Percentiles rank a stretch among this genome's conserved stretches.
Conservation (phyloP, 352 stramenopile species). For the Globisporangium recalcitrans region DNA sequence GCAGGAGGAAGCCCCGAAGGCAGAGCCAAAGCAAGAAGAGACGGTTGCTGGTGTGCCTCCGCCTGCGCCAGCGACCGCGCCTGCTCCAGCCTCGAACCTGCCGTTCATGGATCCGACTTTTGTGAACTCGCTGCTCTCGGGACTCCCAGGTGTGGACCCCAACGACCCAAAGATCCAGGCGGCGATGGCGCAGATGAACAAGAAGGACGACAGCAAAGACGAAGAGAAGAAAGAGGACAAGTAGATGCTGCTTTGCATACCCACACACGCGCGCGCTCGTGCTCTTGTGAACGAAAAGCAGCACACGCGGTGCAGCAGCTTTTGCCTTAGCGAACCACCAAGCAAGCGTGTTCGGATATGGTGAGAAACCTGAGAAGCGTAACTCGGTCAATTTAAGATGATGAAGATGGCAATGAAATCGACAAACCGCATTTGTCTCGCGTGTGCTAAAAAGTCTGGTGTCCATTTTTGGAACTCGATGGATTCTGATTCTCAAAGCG, state of each 20-base stretch:
- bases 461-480: background rate
- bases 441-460: background rate
- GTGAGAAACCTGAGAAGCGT: background rate
- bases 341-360: too few relatives aligned
- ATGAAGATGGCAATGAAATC: background rate
- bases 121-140: conserved; percentile 86
- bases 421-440: background rate
- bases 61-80: conserved; percentile 29
- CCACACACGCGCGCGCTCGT: too few relatives aligned
- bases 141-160: conserved; percentile 85
- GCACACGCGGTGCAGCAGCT: too few relatives aligned
- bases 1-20: conserved; percentile 18
- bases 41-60: conserved; percentile 30
- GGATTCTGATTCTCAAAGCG: background rate
- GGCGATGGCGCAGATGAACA: conserved; percentile 85
- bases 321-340: too few relatives aligned
- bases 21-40: conserved; percentile 20
- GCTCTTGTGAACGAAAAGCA: too few relatives aligned
- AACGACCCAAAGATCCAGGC: conserved; percentile 92
- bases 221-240: conserved; percentile 84
- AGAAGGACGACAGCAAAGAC: conserved; percentile 79
- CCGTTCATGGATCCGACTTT: conserved; percentile 90
- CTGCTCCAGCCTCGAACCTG: conserved; percentile 70
- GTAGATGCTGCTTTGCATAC: conserved; percentile 19
- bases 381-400: conserved; percentile 1